Evolutionary conservation across 179 eudicot genomes (phyloP).

Genomic region (Monotropa hypopitys): DNA sequence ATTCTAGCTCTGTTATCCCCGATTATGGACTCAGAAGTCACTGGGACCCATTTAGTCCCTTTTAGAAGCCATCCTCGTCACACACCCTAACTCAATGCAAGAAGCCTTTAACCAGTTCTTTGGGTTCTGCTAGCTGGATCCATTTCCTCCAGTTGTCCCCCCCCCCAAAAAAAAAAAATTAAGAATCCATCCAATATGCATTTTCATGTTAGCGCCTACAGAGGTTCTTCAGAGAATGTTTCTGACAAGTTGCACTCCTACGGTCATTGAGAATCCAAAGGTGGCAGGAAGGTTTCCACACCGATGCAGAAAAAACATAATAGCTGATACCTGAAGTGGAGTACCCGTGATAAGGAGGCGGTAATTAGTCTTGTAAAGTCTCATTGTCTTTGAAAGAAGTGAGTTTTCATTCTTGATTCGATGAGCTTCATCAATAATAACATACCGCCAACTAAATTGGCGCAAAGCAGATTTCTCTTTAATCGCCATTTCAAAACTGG

Average conservation of each 20-base stretch:
- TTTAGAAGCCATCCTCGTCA: not conserved
- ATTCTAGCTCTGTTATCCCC: not conserved
- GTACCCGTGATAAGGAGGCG: slow-evolving; percentile 91
- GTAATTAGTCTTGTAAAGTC: slow-evolving; percentile 76
- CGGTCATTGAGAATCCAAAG: not conserved
- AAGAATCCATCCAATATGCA: not conserved
- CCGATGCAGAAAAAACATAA: not conserved
- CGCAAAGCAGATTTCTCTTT: slow-evolving; percentile 76
- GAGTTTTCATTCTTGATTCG: slow-evolving; percentile 96
- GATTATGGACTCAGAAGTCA: not conserved
- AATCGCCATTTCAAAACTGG: slow-evolving; percentile 98
- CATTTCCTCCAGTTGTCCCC: not conserved
- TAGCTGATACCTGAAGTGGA: slow-evolving; percentile 72
- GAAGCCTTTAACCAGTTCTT: not conserved
- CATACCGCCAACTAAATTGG: slow-evolving; percentile 95
- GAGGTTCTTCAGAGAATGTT: not conserved
- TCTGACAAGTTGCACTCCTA: not conserved
- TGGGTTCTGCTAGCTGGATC: not conserved
- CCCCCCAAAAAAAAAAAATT: not conserved
- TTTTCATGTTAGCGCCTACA: too few species aligned
- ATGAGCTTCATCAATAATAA: slow-evolving; percentile 97
- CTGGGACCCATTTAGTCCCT: not conserved
- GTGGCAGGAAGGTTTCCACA: not conserved
- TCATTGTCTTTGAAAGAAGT: slow-evolving; percentile 89
- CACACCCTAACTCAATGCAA: not conserved